Evolutionary conservation across 2,329 filamentous ascomycete genomes (phyloP), one percentile per base, ranked within the genome.

Genomic region (Ploettnerulaceae sp.): DNA sequence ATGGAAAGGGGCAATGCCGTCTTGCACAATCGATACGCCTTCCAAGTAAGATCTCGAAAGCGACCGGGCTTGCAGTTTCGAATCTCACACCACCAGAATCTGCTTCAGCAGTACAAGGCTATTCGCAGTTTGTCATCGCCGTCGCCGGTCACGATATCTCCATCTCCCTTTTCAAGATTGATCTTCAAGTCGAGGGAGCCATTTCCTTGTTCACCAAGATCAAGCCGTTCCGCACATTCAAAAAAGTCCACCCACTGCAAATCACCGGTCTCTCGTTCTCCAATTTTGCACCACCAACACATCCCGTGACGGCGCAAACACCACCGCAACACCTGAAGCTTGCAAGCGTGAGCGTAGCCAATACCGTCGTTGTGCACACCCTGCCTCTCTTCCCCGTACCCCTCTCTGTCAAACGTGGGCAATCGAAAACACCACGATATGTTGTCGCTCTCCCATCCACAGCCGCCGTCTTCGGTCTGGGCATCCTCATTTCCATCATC

Each of bases 81-180:
- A 79, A 83, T 48, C 74, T 96, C 7, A 74, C 77, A 7, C 69
- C 77, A 5, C 65, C 73, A 4, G 69, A 76, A 8, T 67, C 75
- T 0, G 70, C 75, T 14, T 56, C 63, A 1, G 67, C 74, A 1
- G 70, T 64, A 38, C 67, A 79, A 41, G 78, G 77, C 42, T 81
- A 85, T 49, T 78, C 82, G 36, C 89, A 96, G 66, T 85, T 89
- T 54, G 77, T 85, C 36, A 75, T 95, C 55, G 90, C 89, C 5
- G 80, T 94, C 11, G 86, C 86, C 2, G 84, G 84, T 7, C 84
- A 86, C 57, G 86, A 94, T 64, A 81, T 82, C 50, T 89, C 87
- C 8, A 82, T 95, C 54, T 79, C 79, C 4, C 69, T 95, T 21
- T 85, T 83, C 65, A 90, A 87, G 0, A 69, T 95, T 48, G 85